These are phyloP conservation scores for Arabidopsis suecica DNA, from an alignment of 345 rosid species.

Conservation along the genomic window DNA sequence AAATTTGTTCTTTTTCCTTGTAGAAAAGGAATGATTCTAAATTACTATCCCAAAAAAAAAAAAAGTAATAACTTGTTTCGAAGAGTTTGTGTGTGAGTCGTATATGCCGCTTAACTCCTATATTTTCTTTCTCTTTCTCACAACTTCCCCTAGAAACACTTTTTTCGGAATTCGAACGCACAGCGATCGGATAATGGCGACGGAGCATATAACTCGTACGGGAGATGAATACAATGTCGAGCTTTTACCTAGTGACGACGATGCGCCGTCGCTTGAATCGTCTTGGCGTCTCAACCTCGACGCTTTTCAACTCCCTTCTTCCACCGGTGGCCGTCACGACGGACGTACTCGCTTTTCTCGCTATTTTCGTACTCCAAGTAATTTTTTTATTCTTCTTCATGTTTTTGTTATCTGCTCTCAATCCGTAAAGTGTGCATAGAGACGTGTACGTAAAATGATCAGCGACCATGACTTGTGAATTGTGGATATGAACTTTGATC, in stretches of 20 bases:
- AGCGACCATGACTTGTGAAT: background rate
- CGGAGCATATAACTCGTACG: constrained; percentile 28
- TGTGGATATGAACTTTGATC: no score
- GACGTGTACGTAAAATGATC: background rate
- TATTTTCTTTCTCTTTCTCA: constrained; percentile 3
- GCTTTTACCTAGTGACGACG: constrained; percentile 42
- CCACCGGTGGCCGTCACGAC: constrained; percentile 1
- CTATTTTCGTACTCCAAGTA: constrained; percentile 44
- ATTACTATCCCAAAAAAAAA: no score
- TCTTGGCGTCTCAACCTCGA: constrained; percentile 63
- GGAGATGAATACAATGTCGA: constrained; percentile 40
- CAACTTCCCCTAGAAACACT: constrained; percentile 15
- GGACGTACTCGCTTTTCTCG: constrained; percentile 44
- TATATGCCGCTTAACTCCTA: no score
- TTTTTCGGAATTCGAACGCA: constrained; percentile 16
- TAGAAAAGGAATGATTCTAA: no score
- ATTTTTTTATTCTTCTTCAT: background rate
- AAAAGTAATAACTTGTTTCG: no score
- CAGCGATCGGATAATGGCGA: constrained; percentile 28
- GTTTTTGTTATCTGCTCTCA: constrained; percentile 8
- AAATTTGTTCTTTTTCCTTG: no score
- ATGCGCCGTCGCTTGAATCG: constrained; percentile 29
- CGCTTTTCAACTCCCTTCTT: constrained; percentile 51
- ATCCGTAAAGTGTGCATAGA: background rate
- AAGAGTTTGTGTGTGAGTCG: no score